These are phyloP conservation scores for Trypanosoma conorhini DNA, from an alignment of 208 protist genomes.

Conservation along the genomic window DNA sequence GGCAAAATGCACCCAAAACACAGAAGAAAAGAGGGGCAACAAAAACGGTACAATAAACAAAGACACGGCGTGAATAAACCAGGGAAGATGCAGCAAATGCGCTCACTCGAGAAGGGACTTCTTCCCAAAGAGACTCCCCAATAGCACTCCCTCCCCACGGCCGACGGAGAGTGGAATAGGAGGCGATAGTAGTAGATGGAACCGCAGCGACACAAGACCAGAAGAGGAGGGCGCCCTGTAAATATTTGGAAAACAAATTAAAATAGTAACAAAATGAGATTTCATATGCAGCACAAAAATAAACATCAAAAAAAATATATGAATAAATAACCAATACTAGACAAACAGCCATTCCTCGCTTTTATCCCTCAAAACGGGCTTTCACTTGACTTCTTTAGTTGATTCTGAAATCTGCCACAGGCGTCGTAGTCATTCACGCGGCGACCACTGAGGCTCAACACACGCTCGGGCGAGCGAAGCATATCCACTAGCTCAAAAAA, in stretches of 20 bases:
- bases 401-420: conserved; percentile 25
- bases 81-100: background rate
- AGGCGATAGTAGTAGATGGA: no score
- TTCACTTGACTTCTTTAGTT: conserved; percentile 31
- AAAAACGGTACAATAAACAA: conserved; percentile 15
- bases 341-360: conserved; percentile 3
- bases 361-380: conserved; percentile 32
- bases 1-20: background rate
- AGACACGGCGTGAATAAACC: conserved; percentile 8
- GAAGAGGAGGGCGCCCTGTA: background rate
- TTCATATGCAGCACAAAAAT: background rate
- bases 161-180: background rate
- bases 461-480: conserved; percentile 46
- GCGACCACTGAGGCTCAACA: conserved; percentile 47
- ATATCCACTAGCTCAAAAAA: conserved; percentile 76
- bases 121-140: background rate
- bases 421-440: conserved; percentile 52
- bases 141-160: background rate
- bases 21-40: background rate
- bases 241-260: background rate
- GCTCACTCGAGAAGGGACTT: background rate
- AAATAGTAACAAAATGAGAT: background rate
- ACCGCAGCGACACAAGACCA: background rate
- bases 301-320: no score
- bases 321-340: no score